Conservation (phyloP, 2,329 filamentous ascomycete species). For the Aschersonia sp. region DNA sequence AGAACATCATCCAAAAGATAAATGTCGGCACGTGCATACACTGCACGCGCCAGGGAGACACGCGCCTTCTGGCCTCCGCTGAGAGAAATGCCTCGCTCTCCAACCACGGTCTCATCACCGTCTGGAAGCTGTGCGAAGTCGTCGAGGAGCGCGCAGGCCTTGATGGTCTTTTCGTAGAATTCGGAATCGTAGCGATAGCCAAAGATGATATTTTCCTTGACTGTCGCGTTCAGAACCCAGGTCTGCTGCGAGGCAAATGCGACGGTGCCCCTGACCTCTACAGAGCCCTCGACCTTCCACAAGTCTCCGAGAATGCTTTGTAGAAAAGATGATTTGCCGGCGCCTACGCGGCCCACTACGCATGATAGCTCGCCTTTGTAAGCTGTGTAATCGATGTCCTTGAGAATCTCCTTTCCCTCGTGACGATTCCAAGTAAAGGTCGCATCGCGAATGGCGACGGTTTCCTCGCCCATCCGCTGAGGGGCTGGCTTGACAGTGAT, state of each 20-base stretch:
- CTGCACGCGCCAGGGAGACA: conserved; percentile 79
- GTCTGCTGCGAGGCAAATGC: conserved; percentile 88
- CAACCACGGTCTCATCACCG: conserved; percentile 91
- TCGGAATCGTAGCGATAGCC: conserved; percentile 85
- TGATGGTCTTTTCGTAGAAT: conserved; percentile 88
- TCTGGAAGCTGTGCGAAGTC: conserved; percentile 90
- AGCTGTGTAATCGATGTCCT: conserved; percentile 76
- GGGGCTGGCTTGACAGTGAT: conserved; percentile 56
- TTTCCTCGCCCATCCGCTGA: conserved; percentile 69
- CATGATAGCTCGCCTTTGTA: conserved; percentile 90
- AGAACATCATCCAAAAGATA: conserved; percentile 90
- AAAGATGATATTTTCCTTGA: conserved; percentile 94
- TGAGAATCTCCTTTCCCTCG: conserved; percentile 54
- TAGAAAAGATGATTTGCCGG: conserved; percentile 87
- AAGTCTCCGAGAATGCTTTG: conserved; percentile 82
- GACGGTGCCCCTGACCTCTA: conserved; percentile 65
- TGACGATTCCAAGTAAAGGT: conserved; percentile 93
- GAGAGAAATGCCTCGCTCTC: conserved; percentile 89
- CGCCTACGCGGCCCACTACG: conserved; percentile 84
- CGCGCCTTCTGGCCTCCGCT: conserved; percentile 95
- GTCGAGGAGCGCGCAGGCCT: conserved; percentile 79
- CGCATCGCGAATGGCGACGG: conserved; percentile 68
- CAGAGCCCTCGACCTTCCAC: conserved; percentile 76
- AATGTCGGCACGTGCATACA: conserved; percentile 92
- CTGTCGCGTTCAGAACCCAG: conserved; percentile 97